These are phyloP conservation scores for Sarocladium strictum DNA, from an alignment of 2,329 filamentous ascomycete genomes.

Conservation along the genomic window DNA sequence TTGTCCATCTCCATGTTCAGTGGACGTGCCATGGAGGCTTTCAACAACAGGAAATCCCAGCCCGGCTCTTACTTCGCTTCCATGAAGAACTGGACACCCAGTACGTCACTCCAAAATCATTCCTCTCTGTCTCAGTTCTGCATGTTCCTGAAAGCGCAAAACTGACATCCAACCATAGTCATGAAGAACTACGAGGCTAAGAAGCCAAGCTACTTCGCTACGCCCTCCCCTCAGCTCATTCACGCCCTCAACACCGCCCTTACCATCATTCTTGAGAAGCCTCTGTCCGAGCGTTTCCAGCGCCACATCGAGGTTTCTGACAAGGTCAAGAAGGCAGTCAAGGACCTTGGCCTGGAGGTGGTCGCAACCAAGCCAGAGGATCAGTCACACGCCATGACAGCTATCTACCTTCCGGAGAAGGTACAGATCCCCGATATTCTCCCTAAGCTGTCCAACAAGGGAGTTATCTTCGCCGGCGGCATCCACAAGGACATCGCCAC, in stretches of 20 bases:
- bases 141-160: not conserved
- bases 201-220: slow-evolving; percentile 97
- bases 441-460: slow-evolving; percentile 77
- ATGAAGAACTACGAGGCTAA: slow-evolving; percentile 99
- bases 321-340: slow-evolving; percentile 77
- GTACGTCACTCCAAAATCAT: slow-evolving; percentile 40
- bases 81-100: slow-evolving; percentile 95
- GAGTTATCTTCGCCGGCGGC: slow-evolving; percentile 90
- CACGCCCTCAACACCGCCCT: slow-evolving; percentile 88
- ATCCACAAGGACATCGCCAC: slow-evolving; percentile 92
- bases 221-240: slow-evolving; percentile 87
- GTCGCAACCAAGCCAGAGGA: slow-evolving; percentile 79
- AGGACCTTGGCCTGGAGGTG: slow-evolving; percentile 78
- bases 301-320: slow-evolving; percentile 74
- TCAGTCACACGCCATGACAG: slow-evolving; percentile 97
- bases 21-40: slow-evolving; percentile 73
- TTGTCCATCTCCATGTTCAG: slow-evolving; percentile 93
- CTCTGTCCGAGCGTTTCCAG: slow-evolving; percentile 77
- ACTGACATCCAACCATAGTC: slow-evolving; percentile 41
- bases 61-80: slow-evolving; percentile 90
- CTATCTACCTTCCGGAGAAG: slow-evolving; percentile 86
- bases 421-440: slow-evolving; percentile 77
- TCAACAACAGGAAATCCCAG: slow-evolving; percentile 74
- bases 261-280: slow-evolving; percentile 74
- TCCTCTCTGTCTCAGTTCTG: no score